phyloP scores from a whole-genome alignment of 176 grass and related monocot species.

The Oryza glumipatula region DNA sequence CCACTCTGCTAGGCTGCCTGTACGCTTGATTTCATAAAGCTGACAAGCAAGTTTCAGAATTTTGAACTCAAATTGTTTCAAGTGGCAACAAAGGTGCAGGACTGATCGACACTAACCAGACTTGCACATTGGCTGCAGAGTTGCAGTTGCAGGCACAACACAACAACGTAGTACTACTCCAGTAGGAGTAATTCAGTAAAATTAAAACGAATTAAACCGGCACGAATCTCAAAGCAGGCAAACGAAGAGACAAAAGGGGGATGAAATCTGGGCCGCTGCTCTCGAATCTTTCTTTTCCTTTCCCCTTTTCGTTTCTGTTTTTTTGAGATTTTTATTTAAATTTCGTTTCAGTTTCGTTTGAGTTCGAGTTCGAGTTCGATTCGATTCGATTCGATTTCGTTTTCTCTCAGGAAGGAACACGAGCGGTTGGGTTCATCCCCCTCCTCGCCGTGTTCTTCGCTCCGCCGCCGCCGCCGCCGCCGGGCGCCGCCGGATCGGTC shows the following conservation, averaged over 20 bases:
- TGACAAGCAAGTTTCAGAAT: neutral
- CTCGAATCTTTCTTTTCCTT: neutral
- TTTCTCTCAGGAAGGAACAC: slow-evolving; percentile 39
- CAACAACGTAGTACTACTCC: neutral
- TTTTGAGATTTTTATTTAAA: neutral
- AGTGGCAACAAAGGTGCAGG: neutral
- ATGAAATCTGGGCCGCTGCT: neutral
- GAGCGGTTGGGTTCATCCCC: slow-evolving; percentile 2
- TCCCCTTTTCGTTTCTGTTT: neutral
- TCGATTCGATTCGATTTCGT: slow-evolving; percentile 21
- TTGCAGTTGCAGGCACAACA: neutral
- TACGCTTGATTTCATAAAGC: neutral
- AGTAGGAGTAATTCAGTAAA: neutral
- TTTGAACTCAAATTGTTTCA: neutral
- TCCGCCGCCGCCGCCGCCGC: slow-evolving; percentile 20
- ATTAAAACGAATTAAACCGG: neutral
- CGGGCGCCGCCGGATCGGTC: slow-evolving; percentile 14
- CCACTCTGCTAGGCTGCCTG: neutral
- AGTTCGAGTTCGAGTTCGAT: slow-evolving; percentile 35
- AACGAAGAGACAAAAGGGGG: neutral
- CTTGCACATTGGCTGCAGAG: too few species aligned
- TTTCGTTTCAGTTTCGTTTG: slow-evolving; percentile 15
- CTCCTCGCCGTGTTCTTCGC: slow-evolving; percentile 54
- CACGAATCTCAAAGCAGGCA: slow-evolving; percentile 11
- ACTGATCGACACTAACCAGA: neutral